Evolutionary conservation across 83 land plant genomes (phyloP), one percentile per base, ranked within the genome.

Genomic region (Picea abies): DNA sequence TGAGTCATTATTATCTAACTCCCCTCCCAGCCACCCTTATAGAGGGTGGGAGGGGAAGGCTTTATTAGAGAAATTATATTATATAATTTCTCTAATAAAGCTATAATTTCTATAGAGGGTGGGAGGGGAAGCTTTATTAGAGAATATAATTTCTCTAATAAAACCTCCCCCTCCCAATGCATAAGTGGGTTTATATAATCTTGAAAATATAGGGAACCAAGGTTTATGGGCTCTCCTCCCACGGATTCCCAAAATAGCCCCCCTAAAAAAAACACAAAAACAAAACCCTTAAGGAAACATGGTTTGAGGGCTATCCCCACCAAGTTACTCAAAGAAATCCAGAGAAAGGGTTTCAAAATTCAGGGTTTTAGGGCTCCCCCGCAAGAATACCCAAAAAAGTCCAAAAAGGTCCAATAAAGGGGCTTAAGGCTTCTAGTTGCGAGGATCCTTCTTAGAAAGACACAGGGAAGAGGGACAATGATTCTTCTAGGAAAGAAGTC

Each of bases 391-490:
- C 12, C 37, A 10, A 37, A 73, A 22, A 47, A 44, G 25, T 25
- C 20, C 47, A 49, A 52, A 73, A 73, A 73, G 22, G 3, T 47
- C 25, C 22, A 49, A 5, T 16, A 73, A 73, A 10, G 3, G 60
- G 26, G 2, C 47, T 22, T 8, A 47, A 41, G 26, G 77, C 23
- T n/a, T 73, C 56, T 17, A 29, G 26, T 20, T 20, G 44, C 7
- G 77, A 73, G 26, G 58, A n/a, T 22, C 25, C 49, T 19, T 32
- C 10, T 0, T 58, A 44, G 77, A 44, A 73, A 52, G 47, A 73
- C 12, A 78, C 47, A 83, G 85, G 60, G 69, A 84, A 83, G 82
- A 29, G 79, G 78, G 77, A 67, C 68, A 64, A 56, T 60, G 83
- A 63, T 75, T 76, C 79, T 49, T 66, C 73, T 64, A 58, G 69